Evolutionary conservation across 106 monocot genomes (phyloP).

Genomic region (Iris macrosiphon): DNA sequence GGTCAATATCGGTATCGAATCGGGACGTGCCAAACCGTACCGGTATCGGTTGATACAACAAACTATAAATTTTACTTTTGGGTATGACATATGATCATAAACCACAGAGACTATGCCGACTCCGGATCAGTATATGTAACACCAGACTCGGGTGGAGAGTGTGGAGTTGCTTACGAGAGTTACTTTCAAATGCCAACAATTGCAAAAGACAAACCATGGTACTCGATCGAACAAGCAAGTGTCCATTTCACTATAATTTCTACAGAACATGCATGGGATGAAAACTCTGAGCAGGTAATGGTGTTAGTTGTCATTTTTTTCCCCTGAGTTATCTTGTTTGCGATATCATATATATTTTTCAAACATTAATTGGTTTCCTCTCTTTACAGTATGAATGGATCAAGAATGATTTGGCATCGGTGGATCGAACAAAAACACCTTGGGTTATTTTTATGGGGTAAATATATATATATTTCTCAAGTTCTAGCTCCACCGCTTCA

Average conservation of each 20-base stretch:
- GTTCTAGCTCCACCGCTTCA: too few relatives aligned
- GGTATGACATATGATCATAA: neutral
- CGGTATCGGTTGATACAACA: too few relatives aligned
- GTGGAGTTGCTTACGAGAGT: constrained; percentile 61
- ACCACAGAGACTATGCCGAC: constrained; percentile 38
- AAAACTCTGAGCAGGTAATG: constrained; percentile 46
- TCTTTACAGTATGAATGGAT: constrained; percentile 55
- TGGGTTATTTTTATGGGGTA: constrained; percentile 74
- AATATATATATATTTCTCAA: constrained; percentile 2
- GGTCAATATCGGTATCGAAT: too few relatives aligned
- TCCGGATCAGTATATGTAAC: constrained; percentile 59
- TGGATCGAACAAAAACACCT: constrained; percentile 53
- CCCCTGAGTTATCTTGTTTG: neutral
- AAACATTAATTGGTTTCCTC: neutral
- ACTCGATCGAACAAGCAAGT: constrained; percentile 66
- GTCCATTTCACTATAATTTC: constrained; percentile 68
- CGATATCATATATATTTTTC: neutral
- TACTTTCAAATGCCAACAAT: constrained; percentile 62
- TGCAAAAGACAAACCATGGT: constrained; percentile 57
- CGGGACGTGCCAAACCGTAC: too few relatives aligned
- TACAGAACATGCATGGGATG: constrained; percentile 49
- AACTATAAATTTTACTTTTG: too few relatives aligned
- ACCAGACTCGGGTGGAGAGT: constrained; percentile 74
- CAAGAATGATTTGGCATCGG: constrained; percentile 37
- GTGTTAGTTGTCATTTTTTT: neutral